Evolutionary conservation across 192 early-diverging fungal species (phyloP), one percentile per base, ranked within the genome.

Genomic region (Linnemannia exigua): DNA sequence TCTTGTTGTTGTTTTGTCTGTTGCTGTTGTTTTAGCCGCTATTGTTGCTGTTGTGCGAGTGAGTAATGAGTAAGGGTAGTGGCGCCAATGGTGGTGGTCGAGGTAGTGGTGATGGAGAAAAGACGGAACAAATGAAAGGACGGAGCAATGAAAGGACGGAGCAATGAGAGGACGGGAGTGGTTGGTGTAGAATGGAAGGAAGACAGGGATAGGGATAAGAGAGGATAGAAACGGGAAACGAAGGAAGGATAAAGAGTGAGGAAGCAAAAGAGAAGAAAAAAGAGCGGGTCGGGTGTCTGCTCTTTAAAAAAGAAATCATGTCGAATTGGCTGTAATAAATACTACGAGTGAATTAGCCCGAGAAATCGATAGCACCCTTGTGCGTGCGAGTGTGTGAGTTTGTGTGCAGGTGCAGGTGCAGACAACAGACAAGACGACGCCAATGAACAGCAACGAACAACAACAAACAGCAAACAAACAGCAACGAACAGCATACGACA

Each of bases 211-310:
- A 33, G 33, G 67, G 67, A 47, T 3, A 11, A 61, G 19, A 25
- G 51, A 74, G 51, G 72, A 74, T 16, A 25, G 71, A 52, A 22
- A 33, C 35, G 22, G n/a, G 19, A n/a, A 61, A 36, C 15, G 74
- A 75, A 33, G 58, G 20, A 25, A 38, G 70, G 61, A 67, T 46
- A 67, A 50, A 75, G 22, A 51, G 44, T 3, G 17, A 46, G 33
- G 17, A 47, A 50, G 54, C 11, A 70, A 70, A 58, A 67, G 44
- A 38, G 33, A 50, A 20, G 16, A 16, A 36, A 19, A n/a, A 47
- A 70, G 33, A 28, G 35, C 28, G 9, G 25, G 11, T 7, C 35
- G n/a, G 33, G 50, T 44, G 5, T 44, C 41, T n/a, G n/a, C n/a
- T 44, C 41, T 44, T 44, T 44, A 44, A 44, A 44, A 9, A 44